Percentiles rank a stretch among this genome's conserved stretches.
Conservation (phyloP, 768 basidiomycete genomes). For the Mrakia blollopis region DNA sequence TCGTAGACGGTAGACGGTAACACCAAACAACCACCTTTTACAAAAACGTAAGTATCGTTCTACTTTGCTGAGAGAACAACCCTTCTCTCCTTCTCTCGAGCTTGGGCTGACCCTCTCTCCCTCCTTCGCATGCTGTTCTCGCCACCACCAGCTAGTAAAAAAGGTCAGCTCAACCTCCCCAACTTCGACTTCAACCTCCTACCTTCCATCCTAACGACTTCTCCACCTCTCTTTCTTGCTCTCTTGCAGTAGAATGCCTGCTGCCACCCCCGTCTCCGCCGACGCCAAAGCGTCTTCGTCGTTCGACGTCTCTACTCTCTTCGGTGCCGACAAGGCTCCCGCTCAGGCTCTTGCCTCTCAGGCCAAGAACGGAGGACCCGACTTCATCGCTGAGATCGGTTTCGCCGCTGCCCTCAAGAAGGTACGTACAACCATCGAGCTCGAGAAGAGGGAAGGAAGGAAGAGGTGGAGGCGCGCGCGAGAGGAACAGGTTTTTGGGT, state of each 20-base stretch:
- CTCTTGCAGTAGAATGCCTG: conserved; percentile 8
- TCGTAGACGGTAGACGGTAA: conserved; percentile 17
- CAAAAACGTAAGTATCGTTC: background rate
- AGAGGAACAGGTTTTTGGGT: background rate
- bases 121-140: too few species aligned
- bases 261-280: conserved; percentile 8
- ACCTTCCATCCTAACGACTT: background rate
- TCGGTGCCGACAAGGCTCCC: conserved; percentile 47
- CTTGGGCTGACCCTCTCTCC: background rate
- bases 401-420: conserved; percentile 70
- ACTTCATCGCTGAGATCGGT: conserved; percentile 63
- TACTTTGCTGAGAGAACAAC: background rate
- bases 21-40: background rate
- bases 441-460: background rate
- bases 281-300: conserved; percentile 16
- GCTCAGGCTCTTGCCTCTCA: conserved; percentile 63
- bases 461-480: background rate
- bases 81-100: background rate
- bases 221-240: background rate
- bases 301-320: conserved; percentile 32
- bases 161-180: background rate
- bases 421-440: conserved; percentile 36
- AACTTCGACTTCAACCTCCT: background rate
- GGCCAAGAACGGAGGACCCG: conserved; percentile 78
- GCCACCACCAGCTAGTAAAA: conserved; percentile 13